Percentiles rank a stretch among this genome's conserved stretches.
Conservation (phyloP, 2,329 filamentous ascomycete species). For the Xylariaceae sp. region DNA sequence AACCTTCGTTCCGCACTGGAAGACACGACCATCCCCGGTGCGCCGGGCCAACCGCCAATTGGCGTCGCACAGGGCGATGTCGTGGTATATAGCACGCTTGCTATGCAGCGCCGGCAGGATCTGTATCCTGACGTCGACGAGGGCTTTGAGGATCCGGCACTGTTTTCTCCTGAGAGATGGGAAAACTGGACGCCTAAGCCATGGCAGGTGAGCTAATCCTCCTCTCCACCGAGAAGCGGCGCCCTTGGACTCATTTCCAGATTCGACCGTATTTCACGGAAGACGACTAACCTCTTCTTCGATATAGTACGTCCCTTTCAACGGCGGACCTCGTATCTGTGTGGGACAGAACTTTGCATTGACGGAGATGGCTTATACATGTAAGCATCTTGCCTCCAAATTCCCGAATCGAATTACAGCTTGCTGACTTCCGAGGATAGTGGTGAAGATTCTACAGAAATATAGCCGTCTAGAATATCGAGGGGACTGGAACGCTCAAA, state of each 20-base stretch:
- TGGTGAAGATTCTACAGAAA: conserved; percentile 56
- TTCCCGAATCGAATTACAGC: neutral
- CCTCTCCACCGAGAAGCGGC: too few relatives aligned
- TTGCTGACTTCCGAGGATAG: conserved; percentile 34
- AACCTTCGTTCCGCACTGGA: conserved; percentile 39
- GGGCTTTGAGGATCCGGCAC: conserved; percentile 35
- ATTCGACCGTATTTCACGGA: too few relatives aligned
- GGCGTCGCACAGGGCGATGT: conserved; percentile 46
- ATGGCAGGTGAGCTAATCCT: conserved; percentile 33
- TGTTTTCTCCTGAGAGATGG: conserved; percentile 52
- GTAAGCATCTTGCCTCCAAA: conserved; percentile 30
- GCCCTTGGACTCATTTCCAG: too few relatives aligned
- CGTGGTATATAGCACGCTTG: conserved; percentile 48
- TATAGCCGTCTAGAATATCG: conserved; percentile 54
- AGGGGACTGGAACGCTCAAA: conserved; percentile 44
- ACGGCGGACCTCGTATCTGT: conserved; percentile 53
- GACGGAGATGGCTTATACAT: conserved; percentile 53
- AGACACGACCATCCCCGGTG: conserved; percentile 24
- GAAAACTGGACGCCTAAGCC: conserved; percentile 49
- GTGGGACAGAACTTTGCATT: conserved; percentile 60
- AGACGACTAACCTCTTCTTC: too few relatives aligned
- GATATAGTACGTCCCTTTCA: conserved; percentile 49
- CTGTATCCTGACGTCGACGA: conserved; percentile 45
- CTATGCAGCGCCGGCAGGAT: conserved; percentile 49
- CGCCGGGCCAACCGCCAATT: conserved; percentile 34